A percentile compares a stretch with the other conserved stretches of the same genome.
Evolutionary conservation across 2,329 filamentous ascomycete species (phyloP).

Genomic region (Biscogniauxia mediterranea): DNA sequence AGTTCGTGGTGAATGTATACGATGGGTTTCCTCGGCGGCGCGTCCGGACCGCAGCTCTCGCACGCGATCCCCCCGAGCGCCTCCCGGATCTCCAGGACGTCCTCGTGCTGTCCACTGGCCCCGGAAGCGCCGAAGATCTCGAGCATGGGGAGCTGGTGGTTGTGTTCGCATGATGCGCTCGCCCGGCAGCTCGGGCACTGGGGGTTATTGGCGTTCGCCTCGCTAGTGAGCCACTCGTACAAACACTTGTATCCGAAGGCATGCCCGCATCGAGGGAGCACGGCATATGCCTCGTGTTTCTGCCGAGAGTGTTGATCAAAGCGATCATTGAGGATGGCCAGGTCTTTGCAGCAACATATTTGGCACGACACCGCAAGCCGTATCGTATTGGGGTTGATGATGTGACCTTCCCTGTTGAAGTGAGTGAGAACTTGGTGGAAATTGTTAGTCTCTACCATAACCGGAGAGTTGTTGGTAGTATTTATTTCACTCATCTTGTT

Average conservation of each 20-base stretch:
- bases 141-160: not conserved
- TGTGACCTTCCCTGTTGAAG: not conserved
- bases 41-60: not conserved
- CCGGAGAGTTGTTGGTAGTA: not conserved
- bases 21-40: not conserved
- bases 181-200: not conserved
- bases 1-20: not conserved
- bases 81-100: not conserved
- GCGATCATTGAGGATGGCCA: not conserved
- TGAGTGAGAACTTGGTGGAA: not conserved
- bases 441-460: not conserved
- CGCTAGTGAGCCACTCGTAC: not conserved
- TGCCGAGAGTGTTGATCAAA: not conserved
- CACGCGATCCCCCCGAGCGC: not conserved
- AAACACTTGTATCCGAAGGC: slow-evolving; percentile 4
- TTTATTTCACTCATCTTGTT: not conserved
- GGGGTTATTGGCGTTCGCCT: not conserved
- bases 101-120: not conserved
- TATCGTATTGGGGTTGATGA: not conserved
- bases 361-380: not conserved
- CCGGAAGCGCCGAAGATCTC: not conserved
- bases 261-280: not conserved
- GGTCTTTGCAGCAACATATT: not conserved
- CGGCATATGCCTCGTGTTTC: not conserved
- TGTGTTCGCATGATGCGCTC: not conserved